Base-by-base conservation (phyloP, 1,139 yeast species). In the Hemisphaericaspora xylofermentans region DNA sequence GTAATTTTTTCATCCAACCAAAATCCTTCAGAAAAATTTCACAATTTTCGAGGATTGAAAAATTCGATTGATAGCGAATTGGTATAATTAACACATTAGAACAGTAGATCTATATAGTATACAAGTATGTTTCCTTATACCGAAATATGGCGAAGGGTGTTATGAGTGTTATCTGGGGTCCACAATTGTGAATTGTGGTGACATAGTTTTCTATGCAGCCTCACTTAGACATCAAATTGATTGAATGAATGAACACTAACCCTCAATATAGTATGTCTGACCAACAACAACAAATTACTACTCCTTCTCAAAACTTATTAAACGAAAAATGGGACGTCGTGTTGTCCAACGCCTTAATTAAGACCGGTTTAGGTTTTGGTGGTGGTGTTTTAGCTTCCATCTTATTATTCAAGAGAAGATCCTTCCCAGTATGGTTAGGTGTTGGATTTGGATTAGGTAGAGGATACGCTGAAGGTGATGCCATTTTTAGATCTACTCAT, bases 381-480 rank as follows among this genome's bases (percentile, higher is more conserved):
- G 95, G 86, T 38, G 99, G 99, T 66, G 96, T 94, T 35, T 78
- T 91, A 45, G 86, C 95, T 30, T 88, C 96, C n/a, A 95, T 91
- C 38, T 69, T 94, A 48, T 68, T 93, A 42, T 93, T 93, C 75
- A 87, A 78, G 65, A 88, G 98, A 76, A 84, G 98, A 69, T 78
- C 95, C 5, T 93, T 88, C 80, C 98, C 98, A 42, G 97, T 91
- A 36, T 91, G 97, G 96, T 68, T 91, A 46, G 98, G 98, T 51
- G 70, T 88, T 52, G 98, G 98, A 32, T 91, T 93, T 57, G 98
- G 98, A 50, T 77, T 91, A 48, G 98, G 98, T 52, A 85, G 97
- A 72, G 96, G 96, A 41, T 93, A 89, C 67, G 82, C 98, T 49
- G 98, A 93, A 73, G 98, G 98, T 47, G 98, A 93, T 61, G 95